Conservation (phyloP, 2,329 filamentous ascomycete genomes). For the Bipolaris oryzae region DNA sequence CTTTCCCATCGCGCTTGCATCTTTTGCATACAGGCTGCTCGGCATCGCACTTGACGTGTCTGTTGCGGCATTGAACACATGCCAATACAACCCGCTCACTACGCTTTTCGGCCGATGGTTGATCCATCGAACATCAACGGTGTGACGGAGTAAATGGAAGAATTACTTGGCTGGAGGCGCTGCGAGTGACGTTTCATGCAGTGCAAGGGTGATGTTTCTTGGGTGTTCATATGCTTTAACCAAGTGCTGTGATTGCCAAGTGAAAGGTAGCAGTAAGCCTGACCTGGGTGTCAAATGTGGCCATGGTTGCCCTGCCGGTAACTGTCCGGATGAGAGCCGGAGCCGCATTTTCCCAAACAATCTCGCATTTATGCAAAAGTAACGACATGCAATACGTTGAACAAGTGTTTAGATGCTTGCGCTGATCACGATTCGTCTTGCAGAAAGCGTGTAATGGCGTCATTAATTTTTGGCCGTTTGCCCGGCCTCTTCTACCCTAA, state of each 20-base stretch:
- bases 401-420: background rate
- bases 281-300: background rate
- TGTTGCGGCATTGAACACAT: conserved; percentile 42
- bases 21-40: conserved; percentile 39
- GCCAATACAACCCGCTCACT: conserved; percentile 41
- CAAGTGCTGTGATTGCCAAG: background rate
- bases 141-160: background rate
- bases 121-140: conserved; percentile 25
- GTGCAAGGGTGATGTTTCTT: background rate
- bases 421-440: background rate
- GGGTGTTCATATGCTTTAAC: background rate
- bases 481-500: conserved; percentile 9
- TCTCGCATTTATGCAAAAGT: background rate
- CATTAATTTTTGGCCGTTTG: conserved; percentile 4
- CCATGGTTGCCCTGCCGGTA: background rate
- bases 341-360: background rate
- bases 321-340: conserved; percentile 1
- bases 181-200: background rate
- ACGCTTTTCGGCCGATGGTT: conserved; percentile 21
- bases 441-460: background rate
- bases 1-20: conserved; percentile 42
- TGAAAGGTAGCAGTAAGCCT: background rate
- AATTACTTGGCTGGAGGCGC: background rate
- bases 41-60: conserved; percentile 46
- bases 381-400: background rate